Evolutionary conservation across 2,329 filamentous ascomycete species (phyloP).

Genomic region (Magnaporthiopsis incrustans): DNA sequence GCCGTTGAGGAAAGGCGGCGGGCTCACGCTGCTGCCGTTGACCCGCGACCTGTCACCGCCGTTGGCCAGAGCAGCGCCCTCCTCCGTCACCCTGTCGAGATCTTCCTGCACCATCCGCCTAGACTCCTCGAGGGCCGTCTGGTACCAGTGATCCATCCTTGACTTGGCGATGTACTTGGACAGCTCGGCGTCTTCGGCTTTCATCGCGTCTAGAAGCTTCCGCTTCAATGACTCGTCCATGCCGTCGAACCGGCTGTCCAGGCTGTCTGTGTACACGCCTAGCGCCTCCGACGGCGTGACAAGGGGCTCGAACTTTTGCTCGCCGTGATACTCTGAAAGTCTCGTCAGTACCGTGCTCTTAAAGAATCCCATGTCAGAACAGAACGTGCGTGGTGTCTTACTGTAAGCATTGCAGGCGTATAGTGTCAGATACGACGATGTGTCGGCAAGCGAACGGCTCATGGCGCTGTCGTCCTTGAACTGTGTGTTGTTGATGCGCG

Average conservation of each 20-base stretch:
- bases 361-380: neutral
- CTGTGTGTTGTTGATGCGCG: constrained; percentile 66
- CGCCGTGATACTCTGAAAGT: constrained; percentile 27
- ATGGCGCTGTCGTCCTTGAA: constrained; percentile 65
- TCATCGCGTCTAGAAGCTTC: constrained; percentile 63
- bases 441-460: constrained; percentile 52
- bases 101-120: constrained; percentile 19
- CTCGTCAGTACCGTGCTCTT: constrained; percentile 20
- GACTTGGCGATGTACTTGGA: constrained; percentile 57
- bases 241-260: constrained; percentile 51
- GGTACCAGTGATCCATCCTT: constrained; percentile 60
- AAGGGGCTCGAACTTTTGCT: constrained; percentile 34
- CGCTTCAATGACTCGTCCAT: constrained; percentile 57
- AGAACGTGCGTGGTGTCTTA: neutral
- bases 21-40: neutral
- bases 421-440: constrained; percentile 61
- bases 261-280: constrained; percentile 52
- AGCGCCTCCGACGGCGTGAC: constrained; percentile 45
- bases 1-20: neutral
- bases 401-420: constrained; percentile 27
- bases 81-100: constrained; percentile 14
- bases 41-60: neutral
- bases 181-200: constrained; percentile 62
- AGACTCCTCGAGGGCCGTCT: constrained; percentile 18
- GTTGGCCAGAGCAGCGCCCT: constrained; percentile 8